Conservation (phyloP, 208 protist genomes). For the Leishmania braziliensis region DNA sequence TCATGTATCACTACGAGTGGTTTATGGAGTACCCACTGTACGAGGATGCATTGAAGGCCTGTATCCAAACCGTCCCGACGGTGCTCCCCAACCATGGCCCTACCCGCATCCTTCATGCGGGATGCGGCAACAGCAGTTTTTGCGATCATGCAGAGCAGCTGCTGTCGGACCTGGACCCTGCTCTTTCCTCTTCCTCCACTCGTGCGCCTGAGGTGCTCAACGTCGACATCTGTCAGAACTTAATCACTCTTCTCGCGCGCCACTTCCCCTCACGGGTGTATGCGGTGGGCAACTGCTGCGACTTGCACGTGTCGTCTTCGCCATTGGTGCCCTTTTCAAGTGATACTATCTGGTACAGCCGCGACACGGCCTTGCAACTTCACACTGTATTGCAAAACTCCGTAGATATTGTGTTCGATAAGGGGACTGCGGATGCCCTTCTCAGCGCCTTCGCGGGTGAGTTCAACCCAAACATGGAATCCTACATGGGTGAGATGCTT, state of each 20-base stretch:
- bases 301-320: constrained; percentile 19
- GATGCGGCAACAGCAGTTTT: constrained; percentile 72
- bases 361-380: constrained; percentile 8
- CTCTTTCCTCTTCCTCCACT: background rate
- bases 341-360: constrained; percentile 15
- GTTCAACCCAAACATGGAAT: constrained; percentile 57
- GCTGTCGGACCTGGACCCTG: background rate
- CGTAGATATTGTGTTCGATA: constrained; percentile 64
- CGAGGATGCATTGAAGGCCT: constrained; percentile 24
- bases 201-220: constrained; percentile 41
- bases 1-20: constrained; percentile 76
- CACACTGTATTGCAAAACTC: constrained; percentile 7
- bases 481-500: constrained; percentile 43
- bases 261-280: constrained; percentile 40
- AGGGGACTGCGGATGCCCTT: constrained; percentile 65
- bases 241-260: constrained; percentile 35
- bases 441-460: constrained; percentile 63
- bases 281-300: constrained; percentile 59
- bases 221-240: constrained; percentile 56
- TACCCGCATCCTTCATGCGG: constrained; percentile 48
- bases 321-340: background rate
- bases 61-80: constrained; percentile 1
- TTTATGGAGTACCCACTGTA: constrained; percentile 60
- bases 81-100: background rate
- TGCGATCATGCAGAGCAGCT: constrained; percentile 38